Evolutionary conservation across 805 yeast genomes (phyloP).

Genomic region (Cyberlindnera saturnus): DNA sequence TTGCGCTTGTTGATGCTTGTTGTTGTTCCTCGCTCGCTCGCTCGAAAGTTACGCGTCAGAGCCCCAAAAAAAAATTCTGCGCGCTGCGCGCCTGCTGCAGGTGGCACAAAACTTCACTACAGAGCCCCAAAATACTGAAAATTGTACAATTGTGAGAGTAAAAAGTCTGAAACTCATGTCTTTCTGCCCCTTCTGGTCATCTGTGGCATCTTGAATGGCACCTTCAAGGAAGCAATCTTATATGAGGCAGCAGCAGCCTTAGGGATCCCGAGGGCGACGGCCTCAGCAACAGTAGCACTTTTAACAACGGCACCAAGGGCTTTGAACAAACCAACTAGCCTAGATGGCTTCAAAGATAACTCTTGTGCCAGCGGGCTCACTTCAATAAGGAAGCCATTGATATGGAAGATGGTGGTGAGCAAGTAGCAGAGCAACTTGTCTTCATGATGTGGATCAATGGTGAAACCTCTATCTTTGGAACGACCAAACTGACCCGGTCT

Average conservation of each 20-base stretch:
- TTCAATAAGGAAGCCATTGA: slow-evolving; percentile 71
- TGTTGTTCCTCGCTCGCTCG: too few relatives aligned
- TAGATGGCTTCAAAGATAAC: slow-evolving; percentile 72
- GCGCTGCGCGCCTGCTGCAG: too few relatives aligned
- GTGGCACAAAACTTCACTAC: too few relatives aligned
- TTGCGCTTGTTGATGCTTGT: too few relatives aligned
- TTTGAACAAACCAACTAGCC: slow-evolving; percentile 60
- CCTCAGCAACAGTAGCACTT: slow-evolving; percentile 65
- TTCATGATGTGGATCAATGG: slow-evolving; percentile 82
- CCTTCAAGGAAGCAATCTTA: slow-evolving; percentile 77
- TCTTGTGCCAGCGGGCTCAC: slow-evolving; percentile 81
- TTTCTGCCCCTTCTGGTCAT: slow-evolving; percentile 60
- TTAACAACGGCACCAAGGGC: slow-evolving; percentile 80
- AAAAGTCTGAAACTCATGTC: slow-evolving; percentile 7
- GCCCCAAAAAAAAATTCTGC: too few relatives aligned
- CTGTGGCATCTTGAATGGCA: slow-evolving; percentile 87
- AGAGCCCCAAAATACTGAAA: too few relatives aligned
- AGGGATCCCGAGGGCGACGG: slow-evolving; percentile 65
- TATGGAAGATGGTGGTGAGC: slow-evolving; percentile 64
- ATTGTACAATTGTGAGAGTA: not conserved
- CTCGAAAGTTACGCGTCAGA: too few relatives aligned
- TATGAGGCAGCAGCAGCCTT: slow-evolving; percentile 54
- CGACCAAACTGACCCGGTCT: slow-evolving; percentile 63
- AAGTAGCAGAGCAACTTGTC: slow-evolving; percentile 81
- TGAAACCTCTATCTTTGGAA: slow-evolving; percentile 68